A percentile compares a stretch with the other conserved stretches of the same genome.
Conservation (phyloP, 2,329 filamentous ascomycete genomes). For the Penicillium brevicompactum region DNA sequence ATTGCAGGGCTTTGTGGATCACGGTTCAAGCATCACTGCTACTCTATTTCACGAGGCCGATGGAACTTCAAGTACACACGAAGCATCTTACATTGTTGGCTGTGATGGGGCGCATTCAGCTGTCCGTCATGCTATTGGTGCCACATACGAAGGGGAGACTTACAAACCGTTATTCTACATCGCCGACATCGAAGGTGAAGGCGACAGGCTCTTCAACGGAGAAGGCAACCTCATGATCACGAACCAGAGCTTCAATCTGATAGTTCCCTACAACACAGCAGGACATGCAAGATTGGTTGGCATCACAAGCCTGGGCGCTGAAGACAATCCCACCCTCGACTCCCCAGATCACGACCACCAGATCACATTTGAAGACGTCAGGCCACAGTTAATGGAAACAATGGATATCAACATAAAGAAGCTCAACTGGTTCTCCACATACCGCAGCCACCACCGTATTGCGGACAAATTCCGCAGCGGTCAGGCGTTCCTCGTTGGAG, state of each 20-base stretch:
- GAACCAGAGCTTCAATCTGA: constrained; percentile 38
- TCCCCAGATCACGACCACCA: constrained; percentile 20
- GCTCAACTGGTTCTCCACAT: constrained; percentile 47
- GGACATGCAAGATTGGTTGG: constrained; percentile 30
- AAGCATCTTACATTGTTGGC: constrained; percentile 50
- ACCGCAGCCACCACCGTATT: constrained; percentile 50
- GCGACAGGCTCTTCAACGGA: constrained; percentile 25
- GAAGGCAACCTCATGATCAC: constrained; percentile 38
- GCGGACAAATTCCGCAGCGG: constrained; percentile 48
- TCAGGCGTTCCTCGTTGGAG: constrained; percentile 58
- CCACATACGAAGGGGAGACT: constrained; percentile 46
- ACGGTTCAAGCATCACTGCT: constrained; percentile 25
- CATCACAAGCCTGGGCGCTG: constrained; percentile 14
- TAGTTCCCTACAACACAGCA: constrained; percentile 32
- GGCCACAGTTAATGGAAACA: constrained; percentile 22
- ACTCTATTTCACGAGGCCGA: constrained; percentile 18
- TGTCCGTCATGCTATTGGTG: constrained; percentile 45
- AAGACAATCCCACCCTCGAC: constrained; percentile 8
- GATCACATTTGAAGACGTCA: constrained; percentile 35
- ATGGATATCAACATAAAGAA: constrained; percentile 29
- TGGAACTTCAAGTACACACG: constrained; percentile 30
- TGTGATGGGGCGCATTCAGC: constrained; percentile 57
- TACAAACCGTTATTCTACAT: constrained; percentile 51
- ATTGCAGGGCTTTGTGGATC: constrained; percentile 28
- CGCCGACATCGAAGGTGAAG: constrained; percentile 43